phyloP scores from a whole-genome alignment of 1,284 basidiomycete genomes.

The Sporisorium iseilematis-ciliati region DNA sequence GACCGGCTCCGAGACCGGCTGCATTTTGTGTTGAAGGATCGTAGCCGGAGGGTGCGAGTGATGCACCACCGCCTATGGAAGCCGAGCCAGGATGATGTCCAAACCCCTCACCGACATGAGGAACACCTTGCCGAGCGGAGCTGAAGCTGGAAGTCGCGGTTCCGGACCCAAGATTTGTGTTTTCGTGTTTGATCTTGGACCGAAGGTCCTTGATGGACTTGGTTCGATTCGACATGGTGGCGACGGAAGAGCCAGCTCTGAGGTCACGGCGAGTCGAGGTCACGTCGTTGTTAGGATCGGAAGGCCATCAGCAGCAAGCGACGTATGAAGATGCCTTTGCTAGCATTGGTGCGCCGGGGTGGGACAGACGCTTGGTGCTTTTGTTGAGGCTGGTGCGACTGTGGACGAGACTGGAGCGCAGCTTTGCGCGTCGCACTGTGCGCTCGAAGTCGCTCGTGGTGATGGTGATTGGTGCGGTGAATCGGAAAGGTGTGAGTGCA shows the following conservation, averaged over 20 bases:
- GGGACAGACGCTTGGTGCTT: not conserved
- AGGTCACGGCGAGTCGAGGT: not conserved
- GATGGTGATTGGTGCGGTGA: not conserved
- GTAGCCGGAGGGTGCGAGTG: not conserved
- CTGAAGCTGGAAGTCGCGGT: constrained; percentile 47
- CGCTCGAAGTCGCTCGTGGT: not conserved
- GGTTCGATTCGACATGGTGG: constrained; percentile 41
- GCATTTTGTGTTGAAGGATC: constrained; percentile 5
- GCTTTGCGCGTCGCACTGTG: not conserved
- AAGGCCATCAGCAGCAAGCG: not conserved
- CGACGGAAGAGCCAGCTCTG: not conserved
- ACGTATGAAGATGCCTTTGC: not conserved
- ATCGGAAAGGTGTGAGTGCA: not conserved
- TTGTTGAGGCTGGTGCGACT: not conserved
- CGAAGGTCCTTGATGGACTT: constrained; percentile 59
- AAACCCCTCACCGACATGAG: constrained; percentile 44
- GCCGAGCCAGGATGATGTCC: constrained; percentile 43
- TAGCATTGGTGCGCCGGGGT: not conserved
- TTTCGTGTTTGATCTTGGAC: constrained; percentile 67
- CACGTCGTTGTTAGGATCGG: not conserved
- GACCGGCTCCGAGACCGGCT: constrained; percentile 30
- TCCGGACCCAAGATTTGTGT: constrained; percentile 60
- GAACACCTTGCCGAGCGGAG: constrained; percentile 29
- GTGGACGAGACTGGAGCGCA: not conserved
- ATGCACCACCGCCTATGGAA: constrained; percentile 13